Conservation (phyloP, 768 basidiomycete genomes). For the Harrya chromipes region DNA sequence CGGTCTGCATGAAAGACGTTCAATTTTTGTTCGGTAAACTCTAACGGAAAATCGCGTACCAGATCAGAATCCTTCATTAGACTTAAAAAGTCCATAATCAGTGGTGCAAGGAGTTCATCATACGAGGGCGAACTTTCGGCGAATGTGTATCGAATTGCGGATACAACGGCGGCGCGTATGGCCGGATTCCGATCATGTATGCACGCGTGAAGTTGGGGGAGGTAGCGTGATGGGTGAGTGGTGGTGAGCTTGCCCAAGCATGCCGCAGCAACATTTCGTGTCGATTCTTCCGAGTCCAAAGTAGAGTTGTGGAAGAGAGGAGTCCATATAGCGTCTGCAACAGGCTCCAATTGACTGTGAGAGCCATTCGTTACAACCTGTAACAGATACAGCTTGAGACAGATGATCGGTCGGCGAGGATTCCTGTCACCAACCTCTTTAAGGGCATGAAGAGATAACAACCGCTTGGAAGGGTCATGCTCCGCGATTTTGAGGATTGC, state of each 20-base stretch:
- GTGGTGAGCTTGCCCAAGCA: slow-evolving; percentile 95
- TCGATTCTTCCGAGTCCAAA: slow-evolving; percentile 78
- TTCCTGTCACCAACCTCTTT: slow-evolving; percentile 64
- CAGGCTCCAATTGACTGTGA: slow-evolving; percentile 74
- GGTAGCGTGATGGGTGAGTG: slow-evolving; percentile 84
- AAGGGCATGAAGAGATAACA: slow-evolving; percentile 86
- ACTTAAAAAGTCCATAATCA: slow-evolving; percentile 88
- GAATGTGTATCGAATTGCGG: slow-evolving; percentile 89
- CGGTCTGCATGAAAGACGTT: slow-evolving; percentile 52
- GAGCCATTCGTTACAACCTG: slow-evolving; percentile 93
- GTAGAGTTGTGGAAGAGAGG: slow-evolving; percentile 92
- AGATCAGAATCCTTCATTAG: slow-evolving; percentile 87
- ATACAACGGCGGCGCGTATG: slow-evolving; percentile 83
- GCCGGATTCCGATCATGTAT: slow-evolving; percentile 66
- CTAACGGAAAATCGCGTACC: slow-evolving; percentile 42
- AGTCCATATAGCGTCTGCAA: slow-evolving; percentile 88
- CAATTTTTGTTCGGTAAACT: background rate
- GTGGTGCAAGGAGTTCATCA: slow-evolving; percentile 85
- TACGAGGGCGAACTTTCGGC: slow-evolving; percentile 82
- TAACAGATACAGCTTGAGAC: background rate
- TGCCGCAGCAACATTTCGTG: slow-evolving; percentile 92
- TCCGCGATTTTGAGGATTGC: slow-evolving; percentile 76
- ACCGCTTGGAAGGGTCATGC: slow-evolving; percentile 70
- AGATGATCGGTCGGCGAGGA: background rate
- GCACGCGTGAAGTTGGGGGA: slow-evolving; percentile 87